Evolutionary conservation across 257 asterid genomes (phyloP).

Genomic region (Solanum lignicaule): DNA sequence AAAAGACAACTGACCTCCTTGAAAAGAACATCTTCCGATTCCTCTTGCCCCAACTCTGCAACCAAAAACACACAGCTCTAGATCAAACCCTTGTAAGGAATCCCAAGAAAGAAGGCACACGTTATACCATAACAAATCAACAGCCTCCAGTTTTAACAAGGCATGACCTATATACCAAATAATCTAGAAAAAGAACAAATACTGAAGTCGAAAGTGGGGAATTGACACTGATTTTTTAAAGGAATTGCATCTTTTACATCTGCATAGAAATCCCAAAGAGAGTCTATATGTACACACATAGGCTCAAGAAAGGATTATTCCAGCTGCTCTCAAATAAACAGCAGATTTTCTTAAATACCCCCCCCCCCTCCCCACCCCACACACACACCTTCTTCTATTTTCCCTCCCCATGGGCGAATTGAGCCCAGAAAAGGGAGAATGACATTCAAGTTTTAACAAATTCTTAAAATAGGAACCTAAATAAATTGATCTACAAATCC

Average conservation of each 20-base stretch:
- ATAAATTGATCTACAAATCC: neutral
- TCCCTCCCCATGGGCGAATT: neutral
- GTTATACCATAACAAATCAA: neutral
- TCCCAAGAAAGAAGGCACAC: neutral
- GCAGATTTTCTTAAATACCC: neutral
- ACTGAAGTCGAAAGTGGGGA: neutral
- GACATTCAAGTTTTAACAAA: neutral
- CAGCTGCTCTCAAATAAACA: neutral
- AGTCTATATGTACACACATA: neutral
- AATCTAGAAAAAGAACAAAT: neutral
- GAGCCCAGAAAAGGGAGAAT: neutral
- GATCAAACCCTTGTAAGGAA: neutral
- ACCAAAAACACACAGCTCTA: constrained; percentile 15
- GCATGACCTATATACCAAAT: neutral
- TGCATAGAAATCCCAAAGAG: neutral
- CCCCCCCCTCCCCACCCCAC: neutral
- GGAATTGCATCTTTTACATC: neutral
- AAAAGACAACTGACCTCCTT: constrained; percentile 54
- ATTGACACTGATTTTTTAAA: neutral
- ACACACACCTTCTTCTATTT: neutral
- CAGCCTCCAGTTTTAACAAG: neutral
- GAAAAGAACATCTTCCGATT: constrained; percentile 80
- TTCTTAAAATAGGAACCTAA: neutral
- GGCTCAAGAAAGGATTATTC: neutral
- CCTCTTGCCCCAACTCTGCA: constrained; percentile 87